Conservation (phyloP, 176 grass and related monocot species). For the Alopecurus myosuroides region DNA sequence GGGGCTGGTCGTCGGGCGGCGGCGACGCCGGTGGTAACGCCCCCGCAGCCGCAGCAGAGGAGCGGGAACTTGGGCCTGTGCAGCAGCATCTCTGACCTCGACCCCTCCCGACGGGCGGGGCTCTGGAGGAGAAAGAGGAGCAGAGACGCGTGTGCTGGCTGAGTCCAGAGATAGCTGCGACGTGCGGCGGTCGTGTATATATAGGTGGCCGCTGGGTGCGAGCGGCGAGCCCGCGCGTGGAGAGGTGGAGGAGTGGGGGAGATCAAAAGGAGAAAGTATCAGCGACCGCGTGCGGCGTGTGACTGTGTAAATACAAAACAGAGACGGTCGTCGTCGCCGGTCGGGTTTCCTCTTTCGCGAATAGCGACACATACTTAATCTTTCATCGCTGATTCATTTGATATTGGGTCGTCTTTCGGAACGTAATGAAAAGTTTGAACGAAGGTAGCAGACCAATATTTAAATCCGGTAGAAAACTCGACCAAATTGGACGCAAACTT, state of each 20-base stretch:
- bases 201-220: neutral
- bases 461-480: too few species aligned
- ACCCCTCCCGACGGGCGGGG: neutral
- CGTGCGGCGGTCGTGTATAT: neutral
- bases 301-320: neutral
- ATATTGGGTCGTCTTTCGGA: too few species aligned
- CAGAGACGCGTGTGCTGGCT: neutral
- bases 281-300: neutral
- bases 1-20: neutral
- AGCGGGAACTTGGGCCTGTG: conserved; percentile 32
- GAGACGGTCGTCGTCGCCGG: neutral
- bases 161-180: neutral
- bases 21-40: neutral
- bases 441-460: too few species aligned
- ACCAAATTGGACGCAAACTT: too few species aligned
- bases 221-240: neutral
- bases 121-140: neutral
- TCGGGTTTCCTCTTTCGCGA: neutral
- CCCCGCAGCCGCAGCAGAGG: conserved; percentile 45
- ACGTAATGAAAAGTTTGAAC: too few species aligned
- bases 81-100: conserved; percentile 1
- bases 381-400: neutral
- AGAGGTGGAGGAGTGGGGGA: neutral
- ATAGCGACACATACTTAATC: neutral
- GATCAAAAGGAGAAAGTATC: neutral